Evolutionary conservation across 176 grass and related monocot species (phyloP), one percentile per base, ranked within the genome.

Genomic region (Dactylis glomerata): DNA sequence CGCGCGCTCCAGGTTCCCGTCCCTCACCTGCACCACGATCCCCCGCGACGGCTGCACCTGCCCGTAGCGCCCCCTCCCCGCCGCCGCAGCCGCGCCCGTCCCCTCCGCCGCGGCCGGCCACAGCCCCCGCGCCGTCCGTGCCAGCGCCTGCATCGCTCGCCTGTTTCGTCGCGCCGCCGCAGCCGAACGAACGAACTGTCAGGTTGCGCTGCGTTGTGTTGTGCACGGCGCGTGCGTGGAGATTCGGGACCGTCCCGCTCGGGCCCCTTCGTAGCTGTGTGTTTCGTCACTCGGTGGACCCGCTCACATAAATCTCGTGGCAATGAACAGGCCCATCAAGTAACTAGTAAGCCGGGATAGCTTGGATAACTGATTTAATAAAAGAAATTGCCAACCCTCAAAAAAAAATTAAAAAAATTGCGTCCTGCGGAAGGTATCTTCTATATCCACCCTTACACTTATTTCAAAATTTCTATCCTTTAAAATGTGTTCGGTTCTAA

Each of bases 1-100:
- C 49, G 96, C 96, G 56, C 75, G 86, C 65, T 99, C 93, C 81
- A 99, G 72, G 91, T 99, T 99, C 50, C 93, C 96, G 42, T 99
- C 84, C 81, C 78, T 73, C 78, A 99, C 96, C 69, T 73, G 17
- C 80, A 96, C 96, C 73, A 94, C 49, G 37, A 99, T 96, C 81
- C 96, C 91, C 62, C 96, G 77, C 65, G 36, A 68, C 75, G 68
- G 63, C 70, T 55, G 82, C 93, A 81, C 27, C 68, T 87, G 83
- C 50, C n/a, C 14, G 10, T 5, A 22, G 55, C 20, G 57, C 4
- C 17, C 67, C 71, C 14, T 76, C 61, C 34, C 82, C 22, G 42
- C 68, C 0, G 54, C n/a, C 7, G 19, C 40, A 14, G 46, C 61
- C 44, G 19, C 40, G 12, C 38, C 61, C 44, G 68, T 6, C 67